A percentile compares a stretch with the other conserved stretches of the same genome.
These are phyloP conservation scores for Trichoderma oligosporum DNA, from an alignment of 2,329 filamentous ascomycete species.

Conservation along the genomic window DNA sequence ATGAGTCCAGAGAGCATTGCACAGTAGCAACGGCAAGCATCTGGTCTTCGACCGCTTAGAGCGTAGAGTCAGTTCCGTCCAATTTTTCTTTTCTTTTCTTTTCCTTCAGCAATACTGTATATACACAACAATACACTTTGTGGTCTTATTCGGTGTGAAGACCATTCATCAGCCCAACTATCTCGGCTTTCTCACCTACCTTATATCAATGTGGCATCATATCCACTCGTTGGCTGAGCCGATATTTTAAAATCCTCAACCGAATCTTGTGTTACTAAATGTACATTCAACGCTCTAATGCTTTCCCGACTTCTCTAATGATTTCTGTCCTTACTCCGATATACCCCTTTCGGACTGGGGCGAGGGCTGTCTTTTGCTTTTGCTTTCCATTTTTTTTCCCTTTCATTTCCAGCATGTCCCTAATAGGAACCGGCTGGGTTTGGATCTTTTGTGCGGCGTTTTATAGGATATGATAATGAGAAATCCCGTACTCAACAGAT, in stretches of 20 bases:
- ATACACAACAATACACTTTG: conserved; percentile 9
- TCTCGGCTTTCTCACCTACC: background rate
- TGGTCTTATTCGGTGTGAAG: background rate
- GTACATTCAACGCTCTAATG: conserved; percentile 16
- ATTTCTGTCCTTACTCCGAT: background rate
- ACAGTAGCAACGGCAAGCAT: conserved; percentile 29
- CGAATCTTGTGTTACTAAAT: conserved; percentile 8
- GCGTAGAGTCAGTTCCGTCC: background rate
- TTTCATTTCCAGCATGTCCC: background rate
- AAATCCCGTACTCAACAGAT: background rate
- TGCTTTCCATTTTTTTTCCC: background rate
- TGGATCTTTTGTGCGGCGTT: conserved; percentile 11
- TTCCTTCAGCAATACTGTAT: background rate
- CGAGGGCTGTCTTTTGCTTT: background rate
- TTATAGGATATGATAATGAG: conserved; percentile 3
- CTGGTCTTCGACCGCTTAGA: background rate
- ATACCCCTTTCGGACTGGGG: conserved; percentile 14
- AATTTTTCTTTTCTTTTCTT: background rate
- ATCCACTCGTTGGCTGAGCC: background rate
- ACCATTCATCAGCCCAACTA: background rate
- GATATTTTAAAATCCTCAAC: background rate
- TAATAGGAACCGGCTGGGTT: background rate
- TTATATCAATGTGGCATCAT: background rate
- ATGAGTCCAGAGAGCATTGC: conserved; percentile 80
- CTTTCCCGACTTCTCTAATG: conserved; percentile 4